Conservation (phyloP, 2,329 filamentous ascomycete species). For the Lomentospora prolificans region DNA sequence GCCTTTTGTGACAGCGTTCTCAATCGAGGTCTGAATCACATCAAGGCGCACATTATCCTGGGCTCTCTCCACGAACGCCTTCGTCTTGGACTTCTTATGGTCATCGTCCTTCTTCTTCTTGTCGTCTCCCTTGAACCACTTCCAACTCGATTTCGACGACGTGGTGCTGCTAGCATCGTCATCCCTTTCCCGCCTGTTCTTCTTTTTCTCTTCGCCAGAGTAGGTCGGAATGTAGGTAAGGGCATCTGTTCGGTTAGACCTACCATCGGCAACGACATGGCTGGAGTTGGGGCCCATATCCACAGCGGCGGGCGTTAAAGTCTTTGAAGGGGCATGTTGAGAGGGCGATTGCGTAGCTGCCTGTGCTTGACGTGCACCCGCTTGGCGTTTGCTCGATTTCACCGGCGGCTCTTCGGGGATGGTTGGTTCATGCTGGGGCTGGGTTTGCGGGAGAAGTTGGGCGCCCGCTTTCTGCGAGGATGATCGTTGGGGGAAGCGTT, state of each 20-base stretch:
- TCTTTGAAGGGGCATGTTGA: background rate
- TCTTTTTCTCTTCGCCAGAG: constrained; percentile 61
- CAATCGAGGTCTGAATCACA: constrained; percentile 78
- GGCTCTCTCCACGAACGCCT: constrained; percentile 42
- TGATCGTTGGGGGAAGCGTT: constrained; percentile 40
- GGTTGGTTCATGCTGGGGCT: constrained; percentile 9
- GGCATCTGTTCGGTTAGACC: constrained; percentile 59
- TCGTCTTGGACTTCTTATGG: constrained; percentile 58
- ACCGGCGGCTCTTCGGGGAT: constrained; percentile 32
- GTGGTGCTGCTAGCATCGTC: constrained; percentile 48
- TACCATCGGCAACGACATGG: constrained; percentile 59
- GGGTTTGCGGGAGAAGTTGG: constrained; percentile 36
- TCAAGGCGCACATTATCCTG: constrained; percentile 80
- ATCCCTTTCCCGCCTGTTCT: constrained; percentile 63
- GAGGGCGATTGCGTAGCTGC: background rate
- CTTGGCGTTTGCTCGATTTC: constrained; percentile 30
- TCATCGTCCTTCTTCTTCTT: constrained; percentile 52
- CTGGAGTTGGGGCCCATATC: constrained; percentile 49
- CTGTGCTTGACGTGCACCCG: background rate
- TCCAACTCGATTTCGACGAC: constrained; percentile 65
- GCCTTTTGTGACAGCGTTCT: constrained; percentile 52
- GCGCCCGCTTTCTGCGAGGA: constrained; percentile 36
- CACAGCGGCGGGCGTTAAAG: constrained; percentile 41
- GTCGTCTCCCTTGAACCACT: constrained; percentile 71
- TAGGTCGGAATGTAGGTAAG: constrained; percentile 74